Evolutionary conservation across 1,284 basidiomycete species (phyloP).

Genomic region (Acaromyces ingoldii): DNA sequence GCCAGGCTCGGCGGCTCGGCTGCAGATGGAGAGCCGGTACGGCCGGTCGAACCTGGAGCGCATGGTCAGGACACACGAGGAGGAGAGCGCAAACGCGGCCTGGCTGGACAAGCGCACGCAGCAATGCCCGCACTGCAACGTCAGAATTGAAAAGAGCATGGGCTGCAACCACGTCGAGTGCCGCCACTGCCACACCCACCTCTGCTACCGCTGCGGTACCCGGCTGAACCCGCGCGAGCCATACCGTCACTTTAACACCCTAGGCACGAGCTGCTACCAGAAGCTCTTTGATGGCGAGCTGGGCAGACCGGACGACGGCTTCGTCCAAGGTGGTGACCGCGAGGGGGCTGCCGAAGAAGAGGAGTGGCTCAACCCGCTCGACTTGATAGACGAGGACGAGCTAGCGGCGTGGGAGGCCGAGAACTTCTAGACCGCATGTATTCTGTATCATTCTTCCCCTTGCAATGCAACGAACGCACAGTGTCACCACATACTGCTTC

Average conservation of each 20-base stretch:
- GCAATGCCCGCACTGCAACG: slow-evolving; percentile 12
- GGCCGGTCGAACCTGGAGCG: slow-evolving; percentile 14
- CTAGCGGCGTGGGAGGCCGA: background rate
- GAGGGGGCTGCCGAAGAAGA: background rate
- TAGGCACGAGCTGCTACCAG: slow-evolving; percentile 10
- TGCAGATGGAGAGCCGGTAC: slow-evolving; percentile 6
- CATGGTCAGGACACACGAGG: slow-evolving; percentile 6
- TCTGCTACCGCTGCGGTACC: slow-evolving; percentile 15
- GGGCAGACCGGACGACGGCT: background rate
- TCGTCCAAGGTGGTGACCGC: background rate
- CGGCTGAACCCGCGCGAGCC: slow-evolving; percentile 11
- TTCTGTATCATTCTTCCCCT: background rate
- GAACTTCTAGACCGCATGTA: background rate
- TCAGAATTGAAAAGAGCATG: slow-evolving; percentile 6
- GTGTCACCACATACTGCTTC: too few species aligned
- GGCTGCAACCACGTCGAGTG: slow-evolving; percentile 20
- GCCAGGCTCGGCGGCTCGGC: slow-evolving; percentile 1
- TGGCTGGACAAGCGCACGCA: slow-evolving; percentile 8
- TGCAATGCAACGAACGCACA: too few species aligned
- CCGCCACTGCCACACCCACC: slow-evolving; percentile 11
- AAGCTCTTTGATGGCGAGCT: slow-evolving; percentile 10
- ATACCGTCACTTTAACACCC: slow-evolving; percentile 18
- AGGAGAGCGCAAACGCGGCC: slow-evolving; percentile 11
- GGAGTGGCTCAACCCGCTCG: background rate
- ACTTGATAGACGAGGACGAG: slow-evolving; percentile 2